These are phyloP conservation scores for Neofusicoccum ribis DNA, from an alignment of 2,329 filamentous ascomycete species.

Conservation along the genomic window DNA sequence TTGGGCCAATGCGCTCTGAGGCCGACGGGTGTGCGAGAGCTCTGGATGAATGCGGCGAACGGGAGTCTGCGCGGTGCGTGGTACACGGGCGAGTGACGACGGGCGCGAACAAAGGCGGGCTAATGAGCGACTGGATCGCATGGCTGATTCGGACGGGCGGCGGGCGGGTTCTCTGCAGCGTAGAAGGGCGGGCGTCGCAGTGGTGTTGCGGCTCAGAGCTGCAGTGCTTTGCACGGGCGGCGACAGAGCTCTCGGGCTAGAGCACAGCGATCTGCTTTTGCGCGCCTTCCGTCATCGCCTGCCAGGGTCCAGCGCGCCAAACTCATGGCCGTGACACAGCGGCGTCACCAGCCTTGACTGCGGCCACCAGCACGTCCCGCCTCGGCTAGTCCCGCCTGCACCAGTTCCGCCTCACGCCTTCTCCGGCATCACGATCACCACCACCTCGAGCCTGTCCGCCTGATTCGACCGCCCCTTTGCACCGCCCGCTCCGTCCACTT, in stretches of 20 bases:
- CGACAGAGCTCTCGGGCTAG: conserved; percentile 6
- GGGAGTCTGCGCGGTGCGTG: conserved; percentile 3
- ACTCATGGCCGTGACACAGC: background rate
- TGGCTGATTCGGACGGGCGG: conserved; percentile 17
- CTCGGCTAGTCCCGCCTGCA: background rate
- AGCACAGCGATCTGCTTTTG: background rate
- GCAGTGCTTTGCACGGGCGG: background rate
- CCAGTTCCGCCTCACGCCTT: background rate
- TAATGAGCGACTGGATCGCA: conserved; percentile 29
- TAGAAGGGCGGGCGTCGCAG: background rate
- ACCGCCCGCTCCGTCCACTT: background rate
- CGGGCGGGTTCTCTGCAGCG: background rate
- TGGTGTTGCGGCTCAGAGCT: background rate
- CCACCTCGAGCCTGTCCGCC: background rate
- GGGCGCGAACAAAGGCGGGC: conserved; percentile 26
- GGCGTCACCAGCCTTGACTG: background rate
- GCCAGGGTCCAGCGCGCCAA: background rate
- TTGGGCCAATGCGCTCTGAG: conserved; percentile 25
- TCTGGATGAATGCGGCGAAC: conserved; percentile 20
- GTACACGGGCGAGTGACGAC: conserved; percentile 24
- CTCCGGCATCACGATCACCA: background rate
- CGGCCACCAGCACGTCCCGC: background rate
- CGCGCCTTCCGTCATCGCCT: conserved; percentile 13
- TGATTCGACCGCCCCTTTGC: background rate
- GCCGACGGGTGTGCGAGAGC: conserved; percentile 18